phyloP scores from a whole-genome alignment of 2,329 filamentous ascomycete genomes.

The Xylaria sp. region DNA sequence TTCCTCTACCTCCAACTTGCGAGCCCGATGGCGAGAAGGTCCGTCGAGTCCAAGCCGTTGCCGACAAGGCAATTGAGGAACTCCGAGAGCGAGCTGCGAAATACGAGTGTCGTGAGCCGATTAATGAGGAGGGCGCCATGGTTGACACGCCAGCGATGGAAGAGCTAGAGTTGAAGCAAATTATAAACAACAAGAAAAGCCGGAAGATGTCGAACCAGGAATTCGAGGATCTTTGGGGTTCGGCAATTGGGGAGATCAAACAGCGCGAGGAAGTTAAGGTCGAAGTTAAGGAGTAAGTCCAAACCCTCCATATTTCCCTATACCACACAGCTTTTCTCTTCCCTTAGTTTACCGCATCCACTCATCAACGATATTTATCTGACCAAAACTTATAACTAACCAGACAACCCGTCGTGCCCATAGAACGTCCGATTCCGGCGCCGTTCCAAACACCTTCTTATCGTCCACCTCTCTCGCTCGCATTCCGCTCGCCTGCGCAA shows the following conservation, averaged over 20 bases:
- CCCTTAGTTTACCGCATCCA: slow-evolving; percentile 34
- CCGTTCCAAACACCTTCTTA: slow-evolving; percentile 72
- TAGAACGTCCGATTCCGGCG: slow-evolving; percentile 75
- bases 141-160: slow-evolving; percentile 68
- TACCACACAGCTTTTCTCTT: slow-evolving; percentile 37
- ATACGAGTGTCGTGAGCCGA: slow-evolving; percentile 85
- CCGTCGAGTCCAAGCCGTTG: slow-evolving; percentile 85
- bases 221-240: slow-evolving; percentile 88
- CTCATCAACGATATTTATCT: slow-evolving; percentile 52
- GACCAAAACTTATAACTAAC: slow-evolving; percentile 76
- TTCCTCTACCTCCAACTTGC: slow-evolving; percentile 90
- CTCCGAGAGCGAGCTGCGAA: slow-evolving; percentile 86
- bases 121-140: slow-evolving; percentile 69
- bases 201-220: slow-evolving; percentile 87
- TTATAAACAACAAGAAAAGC: slow-evolving; percentile 78
- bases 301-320: slow-evolving; percentile 37
- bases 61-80: slow-evolving; percentile 87
- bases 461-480: slow-evolving; percentile 90
- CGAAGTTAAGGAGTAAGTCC: slow-evolving; percentile 64
- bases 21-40: slow-evolving; percentile 95
- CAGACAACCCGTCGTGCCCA: slow-evolving; percentile 78
- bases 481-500: slow-evolving; percentile 84
- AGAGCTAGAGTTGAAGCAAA: slow-evolving; percentile 81
- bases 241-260: slow-evolving; percentile 78
- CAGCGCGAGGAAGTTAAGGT: slow-evolving; percentile 70